Evolutionary conservation across 1,284 basidiomycete genomes (phyloP).

Genomic region (Tausonia pullulans): DNA sequence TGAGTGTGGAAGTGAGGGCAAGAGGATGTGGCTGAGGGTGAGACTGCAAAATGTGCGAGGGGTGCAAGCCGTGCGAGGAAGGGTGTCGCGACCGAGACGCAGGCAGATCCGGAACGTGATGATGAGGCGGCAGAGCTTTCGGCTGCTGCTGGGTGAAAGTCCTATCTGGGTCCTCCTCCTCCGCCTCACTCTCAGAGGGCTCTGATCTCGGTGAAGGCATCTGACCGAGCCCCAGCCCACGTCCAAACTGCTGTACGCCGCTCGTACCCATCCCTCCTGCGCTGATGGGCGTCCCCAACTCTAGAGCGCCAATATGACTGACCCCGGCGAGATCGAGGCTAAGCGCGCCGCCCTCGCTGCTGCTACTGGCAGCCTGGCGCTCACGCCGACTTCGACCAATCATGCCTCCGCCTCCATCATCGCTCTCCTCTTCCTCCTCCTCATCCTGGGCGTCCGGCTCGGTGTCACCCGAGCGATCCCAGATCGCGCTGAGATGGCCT

Average conservation of each 20-base stretch:
- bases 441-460: background rate
- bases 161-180: background rate
- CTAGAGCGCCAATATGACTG: constrained; percentile 5
- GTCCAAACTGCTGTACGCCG: constrained; percentile 23
- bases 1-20: background rate
- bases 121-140: no score
- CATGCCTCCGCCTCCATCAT: constrained; percentile 2
- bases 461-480: no score
- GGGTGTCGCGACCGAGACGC: no score
- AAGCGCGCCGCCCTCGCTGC: background rate
- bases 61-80: no score
- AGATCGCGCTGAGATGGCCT: no score
- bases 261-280: background rate
- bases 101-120: no score
- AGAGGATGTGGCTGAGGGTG: background rate
- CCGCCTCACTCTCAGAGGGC: background rate
- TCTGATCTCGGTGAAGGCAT: background rate
- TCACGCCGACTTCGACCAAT: background rate
- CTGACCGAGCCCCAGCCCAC: constrained; percentile 18
- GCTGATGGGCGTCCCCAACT: constrained; percentile 1
- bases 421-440: background rate
- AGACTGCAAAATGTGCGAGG: no score
- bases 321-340: background rate
- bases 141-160: background rate
- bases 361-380: background rate